A percentile compares a stretch with the other conserved stretches of the same genome.
phyloP scores from a whole-genome alignment of 805 yeast genomes.

The Cyberlindnera nakhonratchasimensis region DNA sequence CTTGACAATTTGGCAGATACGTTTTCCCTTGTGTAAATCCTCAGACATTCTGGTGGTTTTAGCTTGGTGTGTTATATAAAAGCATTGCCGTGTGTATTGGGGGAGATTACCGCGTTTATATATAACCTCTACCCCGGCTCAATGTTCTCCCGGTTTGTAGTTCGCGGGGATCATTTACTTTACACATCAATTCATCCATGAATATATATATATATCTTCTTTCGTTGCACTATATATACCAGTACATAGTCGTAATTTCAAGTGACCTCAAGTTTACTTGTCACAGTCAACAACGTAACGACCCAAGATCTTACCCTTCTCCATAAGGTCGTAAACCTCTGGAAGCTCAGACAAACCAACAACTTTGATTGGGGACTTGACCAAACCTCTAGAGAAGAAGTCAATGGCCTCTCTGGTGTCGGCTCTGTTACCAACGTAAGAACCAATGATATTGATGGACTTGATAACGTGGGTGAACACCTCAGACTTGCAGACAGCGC shows the following conservation, averaged over 20 bases:
- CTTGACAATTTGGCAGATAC: constrained; percentile 39
- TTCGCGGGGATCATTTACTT: too few relatives aligned
- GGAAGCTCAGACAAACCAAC: constrained; percentile 74
- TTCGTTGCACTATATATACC: not conserved
- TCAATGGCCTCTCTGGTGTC: constrained; percentile 80
- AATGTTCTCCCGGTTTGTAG: too few relatives aligned
- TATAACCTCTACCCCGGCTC: too few relatives aligned
- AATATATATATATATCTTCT: constrained; percentile 2
- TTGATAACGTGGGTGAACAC: constrained; percentile 55
- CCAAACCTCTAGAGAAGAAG: constrained; percentile 68
- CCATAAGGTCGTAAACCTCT: constrained; percentile 72
- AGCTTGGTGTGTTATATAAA: not conserved
- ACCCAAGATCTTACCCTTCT: constrained; percentile 79
- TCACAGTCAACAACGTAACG: constrained; percentile 44
- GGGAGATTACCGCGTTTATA: too few relatives aligned
- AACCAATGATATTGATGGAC: constrained; percentile 58
- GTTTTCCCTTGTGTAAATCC: constrained; percentile 32
- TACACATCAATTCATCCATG: too few relatives aligned
- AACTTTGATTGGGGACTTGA: constrained; percentile 68
- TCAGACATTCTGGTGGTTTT: constrained; percentile 2
- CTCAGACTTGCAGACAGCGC: constrained; percentile 48
- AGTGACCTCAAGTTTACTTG: constrained; percentile 8
- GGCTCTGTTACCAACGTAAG: constrained; percentile 86
- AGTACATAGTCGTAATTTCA: not conserved
- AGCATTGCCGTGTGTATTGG: too few relatives aligned